These are phyloP conservation scores for Apiospora saccharicola DNA, from an alignment of 2,329 filamentous ascomycete genomes.

Conservation along the genomic window DNA sequence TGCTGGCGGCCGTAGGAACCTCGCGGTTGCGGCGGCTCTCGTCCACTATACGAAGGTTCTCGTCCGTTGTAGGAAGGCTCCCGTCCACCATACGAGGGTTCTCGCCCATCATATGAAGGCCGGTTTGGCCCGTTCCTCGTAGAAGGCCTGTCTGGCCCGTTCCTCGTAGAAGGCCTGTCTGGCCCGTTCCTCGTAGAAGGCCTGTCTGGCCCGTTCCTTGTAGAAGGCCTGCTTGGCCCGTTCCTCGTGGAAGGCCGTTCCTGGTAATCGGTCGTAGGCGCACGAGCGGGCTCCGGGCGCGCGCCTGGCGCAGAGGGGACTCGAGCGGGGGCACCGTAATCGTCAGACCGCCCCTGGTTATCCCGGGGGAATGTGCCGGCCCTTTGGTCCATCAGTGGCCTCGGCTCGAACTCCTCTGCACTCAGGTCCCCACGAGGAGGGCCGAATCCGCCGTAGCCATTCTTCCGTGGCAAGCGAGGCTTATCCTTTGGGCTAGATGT, in stretches of 20 bases:
- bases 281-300: slow-evolving; percentile 48
- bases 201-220: too few species aligned
- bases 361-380: slow-evolving; percentile 62
- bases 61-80: too few species aligned
- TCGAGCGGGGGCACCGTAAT: slow-evolving; percentile 49
- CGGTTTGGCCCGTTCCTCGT: too few species aligned
- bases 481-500: slow-evolving; percentile 42
- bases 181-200: too few species aligned
- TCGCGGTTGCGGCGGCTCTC: slow-evolving; percentile 56
- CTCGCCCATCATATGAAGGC: too few species aligned
- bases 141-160: too few species aligned
- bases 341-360: slow-evolving; percentile 32
- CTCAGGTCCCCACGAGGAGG: slow-evolving; percentile 47
- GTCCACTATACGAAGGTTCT: slow-evolving; percentile 50
- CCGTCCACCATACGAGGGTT: too few species aligned
- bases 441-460: slow-evolving; percentile 67
- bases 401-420: slow-evolving; percentile 47
- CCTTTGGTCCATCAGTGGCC: slow-evolving; percentile 50
- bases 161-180: too few species aligned
- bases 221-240: slow-evolving; percentile 24
- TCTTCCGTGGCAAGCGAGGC: slow-evolving; percentile 52
- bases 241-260: slow-evolving; percentile 38
- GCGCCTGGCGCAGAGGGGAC: slow-evolving; percentile 57
- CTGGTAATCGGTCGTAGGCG: slow-evolving; percentile 35
- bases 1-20: slow-evolving; percentile 41